Evolutionary conservation across 495 filamentous ascomycete genomes (phyloP), one percentile per base, ranked within the genome.

Genomic region (Neurospora africana): DNA sequence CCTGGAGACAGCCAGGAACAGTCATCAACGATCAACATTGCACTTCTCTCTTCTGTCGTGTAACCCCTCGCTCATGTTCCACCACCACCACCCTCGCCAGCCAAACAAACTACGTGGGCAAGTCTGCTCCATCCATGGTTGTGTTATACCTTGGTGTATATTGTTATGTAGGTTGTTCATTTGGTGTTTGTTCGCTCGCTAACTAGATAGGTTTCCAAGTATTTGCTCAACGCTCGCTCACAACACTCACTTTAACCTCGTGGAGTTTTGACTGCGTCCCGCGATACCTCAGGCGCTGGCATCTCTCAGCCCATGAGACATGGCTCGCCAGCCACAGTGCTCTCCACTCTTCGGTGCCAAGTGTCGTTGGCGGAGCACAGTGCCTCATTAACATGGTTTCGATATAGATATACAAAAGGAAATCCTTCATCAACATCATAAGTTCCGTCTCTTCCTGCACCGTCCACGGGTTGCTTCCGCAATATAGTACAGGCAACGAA

Each of bases 231-330:
- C 86, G 86, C 86, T 84, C 81, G 76, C 81, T 81, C 82, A 85
- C 83, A 79, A 82, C 82, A 80, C 82, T 86, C 82, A 84, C 86
- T 88, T 88, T 86, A 88, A 88, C 86, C 86, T 87, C 85, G 82
- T 87, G 85, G 81, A 83, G 80, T 78, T 78, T 69, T 65, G 53
- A 65, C 53, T 33, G 53, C 7, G 30, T 65, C 53, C 27, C 27
- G 30, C 53, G 53, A 65, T 27, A 35, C 27, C 53, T 61, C 13
- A 30, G 53, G 53, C 53, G 5, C 15, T 30, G 15, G 27, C 53
- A 65, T 65, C 27, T 65, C 15, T 65, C 53, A 33, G 53, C 53
- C 53, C 53, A 65, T 30, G 13, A 65, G 53, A 27, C 53, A 65
- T 65, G 53, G 15, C 27, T 65, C 15, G 53, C 53, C 53, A 19